Evolutionary conservation across 2,329 filamentous ascomycete species (phyloP), one percentile per base, ranked within the genome.

Genomic region (Hymenoscyphus scutula): DNA sequence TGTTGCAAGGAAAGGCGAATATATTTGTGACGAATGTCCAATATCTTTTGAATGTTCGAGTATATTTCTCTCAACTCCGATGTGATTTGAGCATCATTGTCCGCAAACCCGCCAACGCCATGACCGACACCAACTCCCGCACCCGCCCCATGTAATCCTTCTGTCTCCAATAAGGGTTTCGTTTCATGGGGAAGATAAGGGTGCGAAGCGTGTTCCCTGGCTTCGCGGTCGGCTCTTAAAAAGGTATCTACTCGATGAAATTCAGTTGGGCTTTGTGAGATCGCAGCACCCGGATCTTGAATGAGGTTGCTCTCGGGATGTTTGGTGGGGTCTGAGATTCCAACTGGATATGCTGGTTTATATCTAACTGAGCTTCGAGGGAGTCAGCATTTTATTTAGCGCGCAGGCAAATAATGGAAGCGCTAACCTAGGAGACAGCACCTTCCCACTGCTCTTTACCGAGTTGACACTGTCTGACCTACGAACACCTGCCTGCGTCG

Each of bases 21-120:
- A 76, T 98, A 99, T 71, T 92, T 96, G 74, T 92, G 88, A 64
- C 95, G 87, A 48, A 93, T 81, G 70, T 97, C 91, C 54, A 97
- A 77, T n/a, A 98, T 86, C 68, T 89, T 89, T 74, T 96, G 91
- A 61, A 99, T 92, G 69, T 95, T 96, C 67, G 87, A 88, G 71
- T 96, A 97, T 68, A 99, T 97, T 23, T 86, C 84, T 70, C 85
- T 87, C 67, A 99, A 79, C 77, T 99, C 95, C 2, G 89, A 83
- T 1, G 91, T 92, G 68, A 98, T 89, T 59, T 89, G 88, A 45
- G 89, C 86, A 70, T 96, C 91, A 54, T 84, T 88, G 61, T 89
- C 84, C 53, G 87, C 86, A 69, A 89, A 86, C 8, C 87, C 88
- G 70, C 84, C 73, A 19, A 62, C 84, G 34, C 87, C 84, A 66